Evolutionary conservation across 495 filamentous ascomycete genomes (phyloP).

Genomic region (Wilcoxina mikolae): DNA sequence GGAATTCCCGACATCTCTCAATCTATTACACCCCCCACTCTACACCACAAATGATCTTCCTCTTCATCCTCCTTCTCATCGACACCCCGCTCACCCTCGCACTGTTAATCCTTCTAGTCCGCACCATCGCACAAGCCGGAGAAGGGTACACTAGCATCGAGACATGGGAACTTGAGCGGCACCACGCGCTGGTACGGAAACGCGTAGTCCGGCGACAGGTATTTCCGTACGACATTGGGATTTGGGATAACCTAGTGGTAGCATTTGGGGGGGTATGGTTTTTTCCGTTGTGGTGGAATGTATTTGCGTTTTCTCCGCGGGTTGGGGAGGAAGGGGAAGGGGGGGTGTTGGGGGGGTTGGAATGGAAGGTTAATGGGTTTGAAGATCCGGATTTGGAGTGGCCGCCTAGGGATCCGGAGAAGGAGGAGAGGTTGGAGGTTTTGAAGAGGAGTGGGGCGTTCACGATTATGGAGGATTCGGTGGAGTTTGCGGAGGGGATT

Average conservation of each 20-base stretch:
- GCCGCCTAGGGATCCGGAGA: constrained; percentile 86
- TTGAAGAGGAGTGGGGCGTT: constrained; percentile 35
- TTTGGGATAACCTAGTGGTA: constrained; percentile 61
- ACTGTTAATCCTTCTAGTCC: constrained; percentile 19
- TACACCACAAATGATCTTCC: constrained; percentile 10
- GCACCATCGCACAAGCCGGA: constrained; percentile 42
- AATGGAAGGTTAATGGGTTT: constrained; percentile 73
- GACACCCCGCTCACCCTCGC: constrained; percentile 12
- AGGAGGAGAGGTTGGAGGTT: constrained; percentile 34
- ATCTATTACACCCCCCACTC: constrained; percentile 18
- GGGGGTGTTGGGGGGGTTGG: constrained; percentile 16
- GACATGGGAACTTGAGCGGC: constrained; percentile 79
- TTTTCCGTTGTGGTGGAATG: constrained; percentile 36
- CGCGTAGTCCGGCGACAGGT: constrained; percentile 51
- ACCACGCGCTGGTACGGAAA: constrained; percentile 55
- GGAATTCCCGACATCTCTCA: not conserved
- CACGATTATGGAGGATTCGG: constrained; percentile 40
- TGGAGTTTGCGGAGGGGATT: constrained; percentile 33
- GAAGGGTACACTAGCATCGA: constrained; percentile 76
- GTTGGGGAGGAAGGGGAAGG: constrained; percentile 29
- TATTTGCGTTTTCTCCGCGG: constrained; percentile 36
- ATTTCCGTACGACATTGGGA: constrained; percentile 83
- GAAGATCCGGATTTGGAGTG: constrained; percentile 55
- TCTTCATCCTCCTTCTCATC: constrained; percentile 8
- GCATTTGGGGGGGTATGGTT: constrained; percentile 49